These are phyloP conservation scores for Agrocybe praecox DNA, from an alignment of 768 basidiomycete genomes.

Conservation along the genomic window DNA sequence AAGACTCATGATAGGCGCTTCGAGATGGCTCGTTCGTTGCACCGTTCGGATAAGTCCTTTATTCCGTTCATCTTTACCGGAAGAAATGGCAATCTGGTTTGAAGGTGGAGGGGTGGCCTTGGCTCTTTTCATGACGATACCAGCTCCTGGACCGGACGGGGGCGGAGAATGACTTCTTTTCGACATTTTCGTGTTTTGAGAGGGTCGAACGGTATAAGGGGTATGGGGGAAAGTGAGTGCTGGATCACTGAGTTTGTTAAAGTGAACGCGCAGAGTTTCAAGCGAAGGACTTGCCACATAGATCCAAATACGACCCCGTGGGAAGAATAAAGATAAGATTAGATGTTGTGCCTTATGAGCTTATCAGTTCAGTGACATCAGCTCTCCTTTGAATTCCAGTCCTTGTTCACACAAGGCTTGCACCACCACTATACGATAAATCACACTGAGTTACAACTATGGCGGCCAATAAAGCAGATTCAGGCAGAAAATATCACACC, in stretches of 20 bases:
- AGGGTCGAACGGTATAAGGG: background rate
- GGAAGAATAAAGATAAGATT: no score
- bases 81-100: constrained; percentile 79
- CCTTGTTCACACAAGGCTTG: no score
- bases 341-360: no score
- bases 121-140: constrained; percentile 67
- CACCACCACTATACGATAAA: no score
- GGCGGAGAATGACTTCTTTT: constrained; percentile 70
- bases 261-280: background rate
- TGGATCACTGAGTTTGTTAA: background rate
- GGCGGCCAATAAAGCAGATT: constrained; percentile 15
- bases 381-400: no score
- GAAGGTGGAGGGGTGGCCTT: constrained; percentile 48
- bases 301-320: no score
- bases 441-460: no score
- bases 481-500: constrained; percentile 37
- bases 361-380: no score
- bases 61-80: constrained; percentile 68
- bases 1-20: constrained; percentile 93
- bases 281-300: no score
- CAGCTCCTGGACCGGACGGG: constrained; percentile 26
- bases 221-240: no score
- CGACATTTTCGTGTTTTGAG: constrained; percentile 52
- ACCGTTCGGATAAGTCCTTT: constrained; percentile 84
- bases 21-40: constrained; percentile 89